Evolutionary conservation across 345 rosid genomes (phyloP).

Genomic region (Syzygium grande): DNA sequence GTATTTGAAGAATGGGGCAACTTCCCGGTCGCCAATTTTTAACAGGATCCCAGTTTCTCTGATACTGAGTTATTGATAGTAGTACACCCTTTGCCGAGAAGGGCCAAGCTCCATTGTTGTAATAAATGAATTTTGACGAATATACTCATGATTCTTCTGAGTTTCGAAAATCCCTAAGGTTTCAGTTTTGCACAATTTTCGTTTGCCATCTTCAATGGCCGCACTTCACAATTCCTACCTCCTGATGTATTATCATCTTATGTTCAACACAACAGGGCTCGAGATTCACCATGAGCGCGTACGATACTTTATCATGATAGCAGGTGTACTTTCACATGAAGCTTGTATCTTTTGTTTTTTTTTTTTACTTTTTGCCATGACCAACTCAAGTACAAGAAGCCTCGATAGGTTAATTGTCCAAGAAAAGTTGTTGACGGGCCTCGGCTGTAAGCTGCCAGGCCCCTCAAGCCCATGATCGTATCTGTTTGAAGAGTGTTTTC

Average conservation of each 20-base stretch:
- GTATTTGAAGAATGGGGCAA: background rate
- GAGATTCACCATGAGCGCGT: background rate
- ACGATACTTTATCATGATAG: no score
- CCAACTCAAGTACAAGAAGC: background rate
- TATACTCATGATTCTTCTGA: background rate
- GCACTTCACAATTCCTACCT: background rate
- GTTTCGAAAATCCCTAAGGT: background rate
- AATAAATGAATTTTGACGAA: background rate
- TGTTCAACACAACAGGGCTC: background rate
- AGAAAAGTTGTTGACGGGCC: background rate
- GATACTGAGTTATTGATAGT: background rate
- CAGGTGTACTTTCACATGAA: background rate
- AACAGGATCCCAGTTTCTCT: background rate
- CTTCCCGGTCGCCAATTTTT: background rate
- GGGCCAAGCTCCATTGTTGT: background rate
- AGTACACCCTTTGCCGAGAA: background rate
- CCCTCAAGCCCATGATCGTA: background rate
- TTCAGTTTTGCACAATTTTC: background rate
- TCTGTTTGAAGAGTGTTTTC: background rate
- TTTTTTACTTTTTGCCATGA: background rate
- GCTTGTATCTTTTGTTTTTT: background rate
- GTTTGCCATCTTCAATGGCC: background rate
- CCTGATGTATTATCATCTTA: background rate
- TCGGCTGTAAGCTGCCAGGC: background rate
- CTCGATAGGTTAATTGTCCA: background rate